Base-by-base conservation (phyloP, 1,284 basidiomycete species). In the Tilletia caries region DNA sequence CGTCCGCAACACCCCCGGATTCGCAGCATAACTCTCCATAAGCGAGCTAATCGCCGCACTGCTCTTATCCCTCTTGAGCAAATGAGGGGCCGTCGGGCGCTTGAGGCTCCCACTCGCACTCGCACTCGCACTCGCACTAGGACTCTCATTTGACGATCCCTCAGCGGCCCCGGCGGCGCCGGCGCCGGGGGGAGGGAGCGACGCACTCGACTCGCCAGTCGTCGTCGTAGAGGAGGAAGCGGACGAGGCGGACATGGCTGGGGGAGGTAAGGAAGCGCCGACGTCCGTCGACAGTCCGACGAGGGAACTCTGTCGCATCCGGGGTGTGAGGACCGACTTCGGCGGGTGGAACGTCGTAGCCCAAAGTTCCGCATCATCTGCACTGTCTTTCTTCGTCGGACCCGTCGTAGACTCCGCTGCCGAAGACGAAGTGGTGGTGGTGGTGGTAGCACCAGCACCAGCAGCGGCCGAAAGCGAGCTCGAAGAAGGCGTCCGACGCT, bases 1-100 rank as follows among this genome's bases (percentile, higher is more conserved):
- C 33, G 58, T 62, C 58, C 58, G 10, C 58, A 62, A 62, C 32
- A 33, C 58, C 15, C 33, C 58, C 58, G 58, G 58, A 34, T 62
- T 62, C 15, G 32, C 58, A 4, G 27, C 32, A 32, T 62, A 62
- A 32, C 58, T 62, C 58, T 62, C 58, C 58, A 62, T 62, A 15
- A 62, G 33, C 58, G 58, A 62, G 58, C 58, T 62, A 25, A 62
- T 25, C 5, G 52, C 52, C 12, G 23, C 29, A 12, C 23, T 29
- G 13, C 52, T 54, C n/a, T 13, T 5, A 13, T 41, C 13, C 37
- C 37, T 41, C 37, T 41, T 41, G 37, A 41, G 13, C 37, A 13
- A 41, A 41, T 5, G 37, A 41, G 6, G 37, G 37, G 13, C 13
- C 37, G 37, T 5, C 37, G 37, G 13, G 13, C 37, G 6, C 37